Evolutionary conservation across 768 basidiomycete genomes (phyloP).

Genomic region (Infundibulicybe gibba): DNA sequence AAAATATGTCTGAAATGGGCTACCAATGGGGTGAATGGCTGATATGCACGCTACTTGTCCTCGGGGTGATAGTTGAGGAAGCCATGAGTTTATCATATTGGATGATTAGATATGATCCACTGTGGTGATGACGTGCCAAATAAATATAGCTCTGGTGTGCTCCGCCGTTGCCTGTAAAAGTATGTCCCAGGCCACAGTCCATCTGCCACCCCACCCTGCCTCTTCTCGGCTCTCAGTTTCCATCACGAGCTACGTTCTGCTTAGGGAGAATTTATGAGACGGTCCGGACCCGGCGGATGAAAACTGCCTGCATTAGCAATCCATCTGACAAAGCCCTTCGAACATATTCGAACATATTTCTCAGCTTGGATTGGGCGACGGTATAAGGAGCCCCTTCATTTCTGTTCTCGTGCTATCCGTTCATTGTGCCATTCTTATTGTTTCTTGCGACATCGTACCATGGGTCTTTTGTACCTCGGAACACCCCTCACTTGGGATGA

Average conservation of each 20-base stretch:
- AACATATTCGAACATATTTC: not conserved
- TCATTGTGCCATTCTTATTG: not conserved
- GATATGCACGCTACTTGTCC: slow-evolving; percentile 10
- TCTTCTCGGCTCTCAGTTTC: too few species aligned
- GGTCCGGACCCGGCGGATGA: not conserved
- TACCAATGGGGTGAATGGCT: slow-evolving; percentile 72
- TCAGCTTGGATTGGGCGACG: not conserved
- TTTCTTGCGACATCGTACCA: slow-evolving; percentile 23
- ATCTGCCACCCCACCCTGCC: too few species aligned
- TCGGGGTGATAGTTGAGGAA: not conserved
- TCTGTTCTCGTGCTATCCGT: not conserved
- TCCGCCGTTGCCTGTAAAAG: too few species aligned
- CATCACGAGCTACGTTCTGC: too few species aligned
- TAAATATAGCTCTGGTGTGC: too few species aligned
- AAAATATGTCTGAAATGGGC: slow-evolving; percentile 89
- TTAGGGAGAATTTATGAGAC: too few species aligned
- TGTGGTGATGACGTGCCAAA: too few species aligned
- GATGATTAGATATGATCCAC: too few species aligned
- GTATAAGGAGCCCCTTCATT: not conserved
- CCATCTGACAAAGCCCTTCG: slow-evolving; percentile 14
- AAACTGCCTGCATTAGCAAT: slow-evolving; percentile 11
- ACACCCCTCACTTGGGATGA: slow-evolving; percentile 93
- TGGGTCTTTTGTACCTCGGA: slow-evolving; percentile 93
- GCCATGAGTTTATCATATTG: too few species aligned
- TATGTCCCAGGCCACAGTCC: too few species aligned